phyloP scores from a whole-genome alignment of 139 green algal species.

The Coelastrella sp. region DNA sequence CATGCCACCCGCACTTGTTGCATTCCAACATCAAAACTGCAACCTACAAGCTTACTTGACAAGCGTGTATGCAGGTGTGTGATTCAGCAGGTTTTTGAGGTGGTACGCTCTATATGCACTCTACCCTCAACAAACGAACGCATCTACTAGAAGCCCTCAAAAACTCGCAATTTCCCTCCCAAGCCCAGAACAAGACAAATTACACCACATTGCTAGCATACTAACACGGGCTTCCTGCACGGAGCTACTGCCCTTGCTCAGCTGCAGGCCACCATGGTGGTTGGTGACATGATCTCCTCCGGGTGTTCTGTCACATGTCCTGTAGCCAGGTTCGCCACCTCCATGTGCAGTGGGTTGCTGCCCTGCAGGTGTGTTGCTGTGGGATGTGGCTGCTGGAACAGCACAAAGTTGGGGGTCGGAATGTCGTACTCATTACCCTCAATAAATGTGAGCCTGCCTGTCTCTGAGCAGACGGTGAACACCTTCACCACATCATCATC shows the following conservation, averaged over 20 bases:
- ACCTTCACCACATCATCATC: slow-evolving; percentile 38
- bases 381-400: slow-evolving; percentile 36
- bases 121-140: too few relatives aligned
- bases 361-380: neutral
- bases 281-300: slow-evolving; percentile 21
- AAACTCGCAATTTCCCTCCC: too few relatives aligned
- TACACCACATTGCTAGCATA: too few relatives aligned
- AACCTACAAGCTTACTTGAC: too few relatives aligned
- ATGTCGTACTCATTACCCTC: neutral
- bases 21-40: too few relatives aligned
- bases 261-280: slow-evolving; percentile 44
- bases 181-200: too few relatives aligned
- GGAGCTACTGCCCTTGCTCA: neutral
- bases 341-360: neutral
- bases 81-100: too few relatives aligned
- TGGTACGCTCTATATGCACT: too few relatives aligned
- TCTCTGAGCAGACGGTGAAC: slow-evolving; percentile 35
- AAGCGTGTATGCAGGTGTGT: too few relatives aligned
- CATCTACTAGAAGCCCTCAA: too few relatives aligned
- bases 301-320: slow-evolving; percentile 7
- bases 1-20: too few relatives aligned
- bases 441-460: slow-evolving; percentile 9
- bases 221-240: too few relatives aligned
- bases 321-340: slow-evolving; percentile 4
- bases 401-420: slow-evolving; percentile 45